Evolutionary conservation across 768 basidiomycete genomes (phyloP).

Genomic region (Panaeolus cyanescens): DNA sequence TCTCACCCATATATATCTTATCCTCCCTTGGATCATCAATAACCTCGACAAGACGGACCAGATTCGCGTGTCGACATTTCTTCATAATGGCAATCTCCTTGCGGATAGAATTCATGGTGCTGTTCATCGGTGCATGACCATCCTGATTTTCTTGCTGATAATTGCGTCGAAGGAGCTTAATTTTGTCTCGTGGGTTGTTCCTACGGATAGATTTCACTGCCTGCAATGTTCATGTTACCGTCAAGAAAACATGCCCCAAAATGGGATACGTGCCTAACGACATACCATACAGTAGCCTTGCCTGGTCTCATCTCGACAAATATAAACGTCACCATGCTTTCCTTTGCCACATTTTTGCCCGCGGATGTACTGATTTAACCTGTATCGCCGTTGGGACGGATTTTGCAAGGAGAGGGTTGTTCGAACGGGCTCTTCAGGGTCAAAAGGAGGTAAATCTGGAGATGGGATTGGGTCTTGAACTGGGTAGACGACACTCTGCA

Average conservation of each 20-base stretch:
- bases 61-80: conserved; percentile 76
- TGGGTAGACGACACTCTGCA: conserved; percentile 7
- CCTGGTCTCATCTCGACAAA: conserved; percentile 49
- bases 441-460: conserved; percentile 27
- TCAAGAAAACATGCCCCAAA: conserved; percentile 18
- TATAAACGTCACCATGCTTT: conserved; percentile 63
- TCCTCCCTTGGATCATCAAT: conserved; percentile 84
- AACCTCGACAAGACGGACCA: conserved; percentile 83
- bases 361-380: conserved; percentile 72
- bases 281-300: conserved; percentile 47
- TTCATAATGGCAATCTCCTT: conserved; percentile 94
- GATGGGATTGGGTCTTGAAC: conserved; percentile 4
- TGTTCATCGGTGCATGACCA: conserved; percentile 41
- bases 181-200: conserved; percentile 64
- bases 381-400: conserved; percentile 29
- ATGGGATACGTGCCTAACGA: conserved; percentile 17
- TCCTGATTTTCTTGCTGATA: conserved; percentile 28
- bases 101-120: conserved; percentile 73
- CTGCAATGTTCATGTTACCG: conserved; percentile 31
- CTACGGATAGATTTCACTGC: conserved; percentile 73
- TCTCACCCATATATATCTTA: conserved; percentile 84
- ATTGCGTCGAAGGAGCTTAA: conserved; percentile 51
- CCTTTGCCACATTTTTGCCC: conserved; percentile 39
- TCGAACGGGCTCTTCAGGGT: conserved; percentile 42
- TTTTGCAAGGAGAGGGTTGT: conserved; percentile 41